Evolutionary conservation across 805 yeast species (phyloP).

Genomic region (Dipodascus geniculatus): DNA sequence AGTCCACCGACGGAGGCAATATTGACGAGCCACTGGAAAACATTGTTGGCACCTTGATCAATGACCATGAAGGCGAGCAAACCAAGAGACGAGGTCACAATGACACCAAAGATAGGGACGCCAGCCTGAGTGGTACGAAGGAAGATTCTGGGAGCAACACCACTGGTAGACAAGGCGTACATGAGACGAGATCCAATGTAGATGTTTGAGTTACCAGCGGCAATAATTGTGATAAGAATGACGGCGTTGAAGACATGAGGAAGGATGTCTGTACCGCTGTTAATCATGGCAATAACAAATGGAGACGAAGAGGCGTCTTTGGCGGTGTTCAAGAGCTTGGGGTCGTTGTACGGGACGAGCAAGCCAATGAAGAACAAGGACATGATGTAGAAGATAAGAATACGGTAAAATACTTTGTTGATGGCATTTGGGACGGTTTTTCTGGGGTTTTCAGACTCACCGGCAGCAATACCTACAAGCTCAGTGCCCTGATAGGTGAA

Average conservation of each 20-base stretch:
- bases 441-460: conserved; percentile 58
- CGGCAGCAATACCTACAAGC: conserved; percentile 56
- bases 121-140: conserved; percentile 55
- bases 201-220: conserved; percentile 75
- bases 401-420: conserved; percentile 70
- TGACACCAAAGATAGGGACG: conserved; percentile 54
- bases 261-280: conserved; percentile 47
- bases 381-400: conserved; percentile 52
- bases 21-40: conserved; percentile 44
- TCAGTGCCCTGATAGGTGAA: conserved; percentile 66
- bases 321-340: conserved; percentile 34
- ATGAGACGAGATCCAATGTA: conserved; percentile 59
- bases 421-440: conserved; percentile 55
- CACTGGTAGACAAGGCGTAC: conserved; percentile 58
- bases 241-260: conserved; percentile 74
- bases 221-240: conserved; percentile 60
- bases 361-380: conserved; percentile 46
- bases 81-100: conserved; percentile 41
- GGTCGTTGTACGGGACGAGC: conserved; percentile 50
- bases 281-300: conserved; percentile 61
- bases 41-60: conserved; percentile 22
- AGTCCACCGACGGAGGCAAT: conserved; percentile 68
- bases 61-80: conserved; percentile 61
- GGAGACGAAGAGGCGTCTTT: conserved; percentile 57
- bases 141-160: conserved; percentile 58